A percentile compares a stretch with the other conserved stretches of the same genome.
These are phyloP conservation scores for Suillus paluster DNA, from an alignment of 768 basidiomycete species.

Conservation along the genomic window DNA sequence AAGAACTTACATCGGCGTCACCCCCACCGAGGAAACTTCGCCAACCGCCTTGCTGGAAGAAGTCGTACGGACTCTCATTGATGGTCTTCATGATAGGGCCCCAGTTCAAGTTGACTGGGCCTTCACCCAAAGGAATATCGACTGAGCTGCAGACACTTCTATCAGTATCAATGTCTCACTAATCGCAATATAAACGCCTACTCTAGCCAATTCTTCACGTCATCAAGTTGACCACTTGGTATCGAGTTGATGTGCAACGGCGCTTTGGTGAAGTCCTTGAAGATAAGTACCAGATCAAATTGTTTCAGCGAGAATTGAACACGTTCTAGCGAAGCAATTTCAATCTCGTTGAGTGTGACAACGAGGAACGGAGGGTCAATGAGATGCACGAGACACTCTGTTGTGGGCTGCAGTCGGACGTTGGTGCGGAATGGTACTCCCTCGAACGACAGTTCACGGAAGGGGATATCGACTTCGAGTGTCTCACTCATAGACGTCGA, in stretches of 20 bases:
- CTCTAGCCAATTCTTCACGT: constrained; percentile 99
- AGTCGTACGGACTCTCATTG: constrained; percentile 93
- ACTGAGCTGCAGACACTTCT: constrained; percentile 70
- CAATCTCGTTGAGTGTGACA: constrained; percentile 92
- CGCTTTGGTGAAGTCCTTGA: constrained; percentile 92
- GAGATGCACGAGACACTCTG: constrained; percentile 94
- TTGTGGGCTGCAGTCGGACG: constrained; percentile 93
- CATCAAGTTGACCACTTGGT: constrained; percentile 86
- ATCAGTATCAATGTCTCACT: neutral
- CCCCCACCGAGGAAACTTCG: constrained; percentile 78
- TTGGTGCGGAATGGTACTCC: constrained; percentile 97
- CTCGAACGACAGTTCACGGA: constrained; percentile 95
- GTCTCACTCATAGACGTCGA: constrained; percentile 83
- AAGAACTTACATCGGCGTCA: constrained; percentile 65
- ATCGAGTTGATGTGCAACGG: constrained; percentile 98
- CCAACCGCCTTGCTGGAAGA: constrained; percentile 98
- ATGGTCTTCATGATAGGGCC: constrained; percentile 98
- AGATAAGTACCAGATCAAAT: constrained; percentile 96
- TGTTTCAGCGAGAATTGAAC: constrained; percentile 96
- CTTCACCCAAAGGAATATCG: constrained; percentile 94
- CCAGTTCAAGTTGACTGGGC: constrained; percentile 98
- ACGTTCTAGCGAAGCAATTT: constrained; percentile 95
- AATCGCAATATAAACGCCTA: constrained; percentile 44
- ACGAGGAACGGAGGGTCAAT: constrained; percentile 96
- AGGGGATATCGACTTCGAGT: constrained; percentile 94